Evolutionary conservation across 805 yeast species (phyloP), one percentile per base, ranked within the genome.

Genomic region (Wickerhamomyces queroliae): DNA sequence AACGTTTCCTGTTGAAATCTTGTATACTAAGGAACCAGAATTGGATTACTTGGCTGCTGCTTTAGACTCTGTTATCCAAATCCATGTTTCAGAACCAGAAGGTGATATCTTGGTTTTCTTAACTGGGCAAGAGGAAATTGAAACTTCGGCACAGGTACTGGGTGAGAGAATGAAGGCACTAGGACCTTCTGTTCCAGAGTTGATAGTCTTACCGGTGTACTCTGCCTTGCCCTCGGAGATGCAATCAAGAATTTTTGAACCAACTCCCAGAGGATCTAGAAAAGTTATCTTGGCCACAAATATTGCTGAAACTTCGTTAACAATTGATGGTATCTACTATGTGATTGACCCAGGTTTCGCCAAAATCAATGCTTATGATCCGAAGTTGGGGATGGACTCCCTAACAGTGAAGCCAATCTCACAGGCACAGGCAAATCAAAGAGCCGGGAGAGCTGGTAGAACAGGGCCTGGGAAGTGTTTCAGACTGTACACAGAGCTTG

Each of bases 381-480:
- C 96, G 2, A 77, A 84, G 49, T 64, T 87, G 13, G 95, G 97
- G 15, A 90, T 93, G 90, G 98, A 91, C 53, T 79, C 91, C 7
- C 69, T 93, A 51, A 70, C 78, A 7, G 83, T 89, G 3, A 73
- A 81, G 13, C 95, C 96, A 1, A 88, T 93, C 35, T 91, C 98
- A 0, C 84, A 85, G 51, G 98, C 99, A 0, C 95, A 90, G 56
- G 97, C 98, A 0, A 85, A 85, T 49, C 99, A 93, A 63, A 73
- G 99, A 56, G 77, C 95, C 34, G 99, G 99, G 40, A 76, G 99
- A 57, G 99, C 99, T 0, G 99, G 99, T 35, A 83, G 99, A 67
- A 88, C 95, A 0, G 95, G 95, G 0, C 96, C 97, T 0, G 99
- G 99, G 2, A 82, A 86, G 49, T 95, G 99, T 56, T 93, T 80